Conservation (phyloP, 75 land plant genomes). For the Picea sitchensis region DNA sequence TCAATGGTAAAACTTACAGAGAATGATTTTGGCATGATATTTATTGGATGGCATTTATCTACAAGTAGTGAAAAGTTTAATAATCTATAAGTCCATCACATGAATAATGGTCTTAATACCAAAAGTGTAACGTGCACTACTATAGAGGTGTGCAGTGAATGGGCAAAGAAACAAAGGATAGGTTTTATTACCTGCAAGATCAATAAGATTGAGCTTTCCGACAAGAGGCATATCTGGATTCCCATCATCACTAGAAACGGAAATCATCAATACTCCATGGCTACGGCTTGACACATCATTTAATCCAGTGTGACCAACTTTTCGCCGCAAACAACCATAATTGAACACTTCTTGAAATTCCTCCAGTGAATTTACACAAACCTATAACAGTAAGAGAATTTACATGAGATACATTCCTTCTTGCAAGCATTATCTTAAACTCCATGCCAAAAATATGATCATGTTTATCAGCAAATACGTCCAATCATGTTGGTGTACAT, state of each 20-base stretch:
- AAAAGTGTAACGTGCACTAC: neutral
- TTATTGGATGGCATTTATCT: neutral
- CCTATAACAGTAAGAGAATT: conserved; percentile 19
- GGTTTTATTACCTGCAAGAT: conserved; percentile 76
- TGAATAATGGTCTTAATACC: neutral
- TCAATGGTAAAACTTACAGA: neutral
- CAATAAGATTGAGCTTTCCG: conserved; percentile 92
- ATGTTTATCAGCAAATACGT: neutral
- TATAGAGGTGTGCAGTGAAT: neutral
- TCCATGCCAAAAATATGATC: neutral
- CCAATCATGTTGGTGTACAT: neutral
- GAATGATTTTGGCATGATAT: neutral
- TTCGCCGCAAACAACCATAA: conserved; percentile 60
- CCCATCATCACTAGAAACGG: conserved; percentile 35
- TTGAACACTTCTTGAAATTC: conserved; percentile 52
- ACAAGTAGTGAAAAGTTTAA: neutral
- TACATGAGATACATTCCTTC: neutral
- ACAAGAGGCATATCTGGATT: conserved; percentile 14
- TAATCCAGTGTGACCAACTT: conserved; percentile 75
- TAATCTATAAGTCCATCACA: neutral
- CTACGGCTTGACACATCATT: conserved; percentile 92
- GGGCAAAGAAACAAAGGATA: neutral
- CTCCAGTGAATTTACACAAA: conserved; percentile 50
- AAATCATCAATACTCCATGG: conserved; percentile 73
- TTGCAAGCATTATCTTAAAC: neutral